These are phyloP conservation scores for Zygoascus bituminiphila DNA, from an alignment of 805 yeast species.

Conservation along the genomic window DNA sequence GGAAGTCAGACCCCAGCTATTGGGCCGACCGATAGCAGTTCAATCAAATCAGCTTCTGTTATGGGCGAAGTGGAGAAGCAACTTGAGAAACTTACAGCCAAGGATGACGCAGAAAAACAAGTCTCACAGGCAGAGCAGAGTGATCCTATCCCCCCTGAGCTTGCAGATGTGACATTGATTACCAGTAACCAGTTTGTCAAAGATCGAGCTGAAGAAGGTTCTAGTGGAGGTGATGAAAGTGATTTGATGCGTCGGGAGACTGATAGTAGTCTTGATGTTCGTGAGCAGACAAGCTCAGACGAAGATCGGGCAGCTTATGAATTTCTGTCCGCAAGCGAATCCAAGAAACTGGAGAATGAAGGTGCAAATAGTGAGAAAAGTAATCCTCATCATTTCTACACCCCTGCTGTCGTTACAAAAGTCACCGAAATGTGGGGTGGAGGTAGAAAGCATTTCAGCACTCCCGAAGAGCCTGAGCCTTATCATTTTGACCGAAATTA, in stretches of 20 bases:
- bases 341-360: conserved; percentile 9
- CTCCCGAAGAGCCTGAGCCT: conserved; percentile 14
- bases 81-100: neutral
- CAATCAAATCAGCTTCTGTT: neutral
- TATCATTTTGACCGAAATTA: conserved; percentile 41
- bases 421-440: conserved; percentile 49
- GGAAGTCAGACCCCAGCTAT: neutral
- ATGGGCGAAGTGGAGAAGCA: neutral
- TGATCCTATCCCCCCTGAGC: neutral
- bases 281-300: conserved; percentile 7
- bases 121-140: neutral
- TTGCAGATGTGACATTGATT: neutral
- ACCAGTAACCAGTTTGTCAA: neutral
- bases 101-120: neutral
- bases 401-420: conserved; percentile 26
- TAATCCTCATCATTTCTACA: conserved; percentile 13
- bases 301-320: conserved; percentile 9
- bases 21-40: neutral
- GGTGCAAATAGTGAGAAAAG: conserved; percentile 15
- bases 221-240: too few relatives aligned
- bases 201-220: neutral
- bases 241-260: neutral
- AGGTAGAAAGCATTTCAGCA: conserved; percentile 52
- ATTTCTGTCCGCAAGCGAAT: conserved; percentile 11
- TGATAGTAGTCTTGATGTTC: neutral